A percentile compares a stretch with the other conserved stretches of the same genome.
Evolutionary conservation across 2,329 filamentous ascomycete species (phyloP).

Genomic region (Epichloe sp.): DNA sequence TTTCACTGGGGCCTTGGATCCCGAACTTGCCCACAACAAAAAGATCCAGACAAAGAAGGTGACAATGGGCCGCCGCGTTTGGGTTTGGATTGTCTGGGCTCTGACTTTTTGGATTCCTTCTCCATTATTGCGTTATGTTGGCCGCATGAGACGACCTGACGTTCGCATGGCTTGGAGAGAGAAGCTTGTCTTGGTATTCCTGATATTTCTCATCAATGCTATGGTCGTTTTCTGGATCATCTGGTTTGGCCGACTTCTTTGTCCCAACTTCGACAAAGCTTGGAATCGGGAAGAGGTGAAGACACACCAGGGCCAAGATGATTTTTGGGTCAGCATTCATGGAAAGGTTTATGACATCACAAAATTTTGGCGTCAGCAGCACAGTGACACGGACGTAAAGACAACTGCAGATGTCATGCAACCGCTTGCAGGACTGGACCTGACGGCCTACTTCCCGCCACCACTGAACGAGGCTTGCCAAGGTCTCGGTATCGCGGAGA

Average conservation of each 20-base stretch:
- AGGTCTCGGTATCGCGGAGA: slow-evolving; percentile 50
- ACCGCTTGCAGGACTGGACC: slow-evolving; percentile 61
- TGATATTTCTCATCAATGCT: slow-evolving; percentile 74
- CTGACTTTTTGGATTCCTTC: slow-evolving; percentile 94
- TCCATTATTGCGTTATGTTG: slow-evolving; percentile 62
- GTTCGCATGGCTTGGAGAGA: slow-evolving; percentile 96
- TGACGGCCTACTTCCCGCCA: slow-evolving; percentile 77
- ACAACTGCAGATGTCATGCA: slow-evolving; percentile 55
- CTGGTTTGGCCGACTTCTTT: slow-evolving; percentile 69
- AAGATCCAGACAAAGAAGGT: slow-evolving; percentile 59
- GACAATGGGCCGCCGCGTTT: slow-evolving; percentile 52
- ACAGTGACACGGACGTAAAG: slow-evolving; percentile 58
- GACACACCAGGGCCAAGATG: slow-evolving; percentile 55
- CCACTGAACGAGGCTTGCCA: slow-evolving; percentile 65
- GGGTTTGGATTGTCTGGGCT: slow-evolving; percentile 74
- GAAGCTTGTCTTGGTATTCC: slow-evolving; percentile 68
- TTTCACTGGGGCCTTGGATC: slow-evolving; percentile 57
- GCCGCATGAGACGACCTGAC: slow-evolving; percentile 94
- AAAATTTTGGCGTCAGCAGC: slow-evolving; percentile 74
- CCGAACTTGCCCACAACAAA: slow-evolving; percentile 65
- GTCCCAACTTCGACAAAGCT: slow-evolving; percentile 82
- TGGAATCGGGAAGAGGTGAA: slow-evolving; percentile 62
- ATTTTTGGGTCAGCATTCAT: slow-evolving; percentile 79
- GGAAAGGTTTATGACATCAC: slow-evolving; percentile 87
- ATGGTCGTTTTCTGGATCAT: slow-evolving; percentile 86